Evolutionary conservation across 148 eudicot species (phyloP).

Genomic region (Vaccinium macrocarpon): DNA sequence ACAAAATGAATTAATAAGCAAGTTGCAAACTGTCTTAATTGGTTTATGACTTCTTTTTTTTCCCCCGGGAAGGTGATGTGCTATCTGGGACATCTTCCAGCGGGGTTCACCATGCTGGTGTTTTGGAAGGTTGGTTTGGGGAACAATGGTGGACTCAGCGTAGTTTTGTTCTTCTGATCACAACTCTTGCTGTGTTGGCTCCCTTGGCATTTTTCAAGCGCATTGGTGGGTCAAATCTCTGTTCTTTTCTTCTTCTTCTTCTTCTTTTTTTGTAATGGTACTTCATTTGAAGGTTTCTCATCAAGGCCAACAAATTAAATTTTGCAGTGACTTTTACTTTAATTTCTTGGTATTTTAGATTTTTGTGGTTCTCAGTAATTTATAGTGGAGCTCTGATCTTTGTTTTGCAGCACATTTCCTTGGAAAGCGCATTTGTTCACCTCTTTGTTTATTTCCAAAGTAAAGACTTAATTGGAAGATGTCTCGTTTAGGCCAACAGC

Average conservation of each 20-base stretch:
- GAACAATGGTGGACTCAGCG: constrained; percentile 65
- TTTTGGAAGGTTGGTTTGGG: constrained; percentile 77
- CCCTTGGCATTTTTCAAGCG: constrained; percentile 62
- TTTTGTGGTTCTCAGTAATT: no score
- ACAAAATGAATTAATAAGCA: not conserved
- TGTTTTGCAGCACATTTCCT: no score
- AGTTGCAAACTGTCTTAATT: not conserved
- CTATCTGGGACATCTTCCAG: constrained; percentile 63
- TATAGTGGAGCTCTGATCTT: no score
- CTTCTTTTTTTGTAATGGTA: not conserved
- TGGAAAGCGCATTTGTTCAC: no score
- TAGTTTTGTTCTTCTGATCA: constrained; percentile 44
- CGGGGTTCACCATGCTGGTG: constrained; percentile 64
- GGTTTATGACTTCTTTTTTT: not conserved
- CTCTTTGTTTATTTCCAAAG: not conserved
- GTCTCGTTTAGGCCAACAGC: not conserved
- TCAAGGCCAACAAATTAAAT: no score
- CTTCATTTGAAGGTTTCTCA: not conserved
- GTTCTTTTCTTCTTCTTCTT: not conserved
- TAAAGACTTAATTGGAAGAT: not conserved
- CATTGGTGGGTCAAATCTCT: constrained; percentile 41
- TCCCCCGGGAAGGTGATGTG: constrained; percentile 54
- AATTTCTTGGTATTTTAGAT: no score
- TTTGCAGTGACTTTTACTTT: no score
- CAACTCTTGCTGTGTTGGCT: constrained; percentile 60